Evolutionary conservation across 2,329 filamentous ascomycete species (phyloP).

Genomic region (Penicillium sp.): DNA sequence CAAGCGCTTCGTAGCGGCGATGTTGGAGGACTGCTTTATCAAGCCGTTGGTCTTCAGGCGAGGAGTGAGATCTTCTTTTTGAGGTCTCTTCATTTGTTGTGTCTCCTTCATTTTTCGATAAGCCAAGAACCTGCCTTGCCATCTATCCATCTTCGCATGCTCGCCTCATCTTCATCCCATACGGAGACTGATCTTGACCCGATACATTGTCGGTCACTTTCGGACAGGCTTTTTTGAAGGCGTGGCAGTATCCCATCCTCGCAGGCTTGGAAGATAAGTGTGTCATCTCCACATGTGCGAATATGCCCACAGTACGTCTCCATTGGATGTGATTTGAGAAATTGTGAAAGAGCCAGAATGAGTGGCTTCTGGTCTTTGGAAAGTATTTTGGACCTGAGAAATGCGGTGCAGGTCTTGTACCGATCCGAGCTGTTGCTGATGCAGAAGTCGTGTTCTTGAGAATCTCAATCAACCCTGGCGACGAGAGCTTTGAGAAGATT

Average conservation of each 20-base stretch:
- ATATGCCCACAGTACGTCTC: slow-evolving; percentile 96
- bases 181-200: slow-evolving; percentile 96
- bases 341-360: neutral
- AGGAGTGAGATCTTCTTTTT: slow-evolving; percentile 72
- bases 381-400: no score
- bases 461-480: neutral
- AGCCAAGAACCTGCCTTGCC: slow-evolving; percentile 97
- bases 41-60: slow-evolving; percentile 93
- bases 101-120: slow-evolving; percentile 99
- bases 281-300: slow-evolving; percentile 89
- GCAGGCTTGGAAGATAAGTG: slow-evolving; percentile 96
- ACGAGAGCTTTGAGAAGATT: no score
- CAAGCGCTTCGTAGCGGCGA: slow-evolving; percentile 91
- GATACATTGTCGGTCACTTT: slow-evolving; percentile 96
- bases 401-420: neutral
- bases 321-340: slow-evolving; percentile 57
- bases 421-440: neutral
- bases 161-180: slow-evolving; percentile 98
- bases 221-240: slow-evolving; percentile 84
- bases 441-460: no score
- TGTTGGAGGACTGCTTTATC: slow-evolving; percentile 99
- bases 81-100: slow-evolving; percentile 75
- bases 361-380: neutral
- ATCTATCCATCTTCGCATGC: slow-evolving; percentile 98
- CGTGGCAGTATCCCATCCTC: slow-evolving; percentile 83